Evolutionary conservation across 2,329 filamentous ascomycete species (phyloP), one percentile per base, ranked within the genome.

Genomic region (Venturia effusa): DNA sequence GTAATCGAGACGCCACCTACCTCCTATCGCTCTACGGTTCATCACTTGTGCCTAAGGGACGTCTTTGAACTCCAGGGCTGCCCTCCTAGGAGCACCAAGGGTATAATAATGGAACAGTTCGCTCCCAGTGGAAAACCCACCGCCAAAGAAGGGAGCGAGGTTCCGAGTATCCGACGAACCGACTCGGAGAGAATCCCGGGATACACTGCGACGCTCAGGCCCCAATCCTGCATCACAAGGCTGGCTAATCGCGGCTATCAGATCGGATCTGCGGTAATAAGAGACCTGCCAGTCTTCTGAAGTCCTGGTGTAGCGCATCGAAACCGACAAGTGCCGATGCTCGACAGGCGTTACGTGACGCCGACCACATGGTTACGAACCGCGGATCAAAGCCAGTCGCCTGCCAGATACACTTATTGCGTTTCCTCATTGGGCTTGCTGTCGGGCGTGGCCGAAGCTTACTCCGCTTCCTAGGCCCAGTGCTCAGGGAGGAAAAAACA

Each of bases 201-300:
- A 37, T 6, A 19, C 51, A 57, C 27, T 5, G 32, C 19, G 27
- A 34, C 5, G n/a, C n/a, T 57, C n/a, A n/a, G n/a, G n/a, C n/a
- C n/a, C 15, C 27, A 34, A 32, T 57, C 27, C 5, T 34, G 51
- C 51, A n/a, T 17, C 27, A 34, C 51, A 57, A 57, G 51, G 51
- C 51, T 57, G 51, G 51, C 51, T 34, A 30, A 57, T 57, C 27
- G 51, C 51, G 51, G 51, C 30, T 57, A 57, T 57, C 51, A 34
- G 51, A 57, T 57, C 27, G 51, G 51, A 57, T 57, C 51, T 32
- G 51, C 24, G 51, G 27, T n/a, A 57, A 27, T 57, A n/a, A 27
- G 11, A 55, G 48, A 55, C 48, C 27, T 55, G 48, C 32, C 51
- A 55, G 19, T n/a, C 30, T 55, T 30, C 17, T n/a, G n/a, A n/a